A percentile compares a stretch with the other conserved stretches of the same genome.
Conservation (phyloP, 768 basidiomycete species). For the Roridomyces roridus region DNA sequence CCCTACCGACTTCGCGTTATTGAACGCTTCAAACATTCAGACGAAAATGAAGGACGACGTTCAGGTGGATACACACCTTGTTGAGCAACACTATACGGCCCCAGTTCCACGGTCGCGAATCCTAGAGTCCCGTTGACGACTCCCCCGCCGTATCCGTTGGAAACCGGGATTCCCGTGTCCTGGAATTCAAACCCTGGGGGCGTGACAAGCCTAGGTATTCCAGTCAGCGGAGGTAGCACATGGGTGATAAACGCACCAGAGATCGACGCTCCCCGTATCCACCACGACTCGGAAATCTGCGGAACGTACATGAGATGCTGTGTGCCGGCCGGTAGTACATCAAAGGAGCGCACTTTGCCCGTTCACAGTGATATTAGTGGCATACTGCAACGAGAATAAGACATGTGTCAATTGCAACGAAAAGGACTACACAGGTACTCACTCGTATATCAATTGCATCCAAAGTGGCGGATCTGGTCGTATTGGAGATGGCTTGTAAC, state of each 20-base stretch:
- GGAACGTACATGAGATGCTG: not conserved
- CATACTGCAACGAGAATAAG: not conserved
- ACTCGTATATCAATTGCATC: no score
- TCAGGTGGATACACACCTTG: not conserved
- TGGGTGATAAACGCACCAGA: not conserved
- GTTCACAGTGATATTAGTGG: not conserved
- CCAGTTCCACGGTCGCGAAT: not conserved
- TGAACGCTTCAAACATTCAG: no score
- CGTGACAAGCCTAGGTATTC: not conserved
- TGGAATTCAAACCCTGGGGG: not conserved
- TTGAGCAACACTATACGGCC: not conserved
- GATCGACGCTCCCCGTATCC: slow-evolving; percentile 8
- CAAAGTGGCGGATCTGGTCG: no score
- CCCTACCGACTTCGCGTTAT: no score
- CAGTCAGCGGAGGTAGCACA: no score
- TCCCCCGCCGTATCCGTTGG: not conserved
- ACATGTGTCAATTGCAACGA: not conserved
- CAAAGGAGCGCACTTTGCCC: not conserved
- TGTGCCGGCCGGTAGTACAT: not conserved
- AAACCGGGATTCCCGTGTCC: not conserved
- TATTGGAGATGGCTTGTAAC: no score
- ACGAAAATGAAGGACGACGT: no score
- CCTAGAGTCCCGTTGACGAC: not conserved
- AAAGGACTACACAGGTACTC: no score
- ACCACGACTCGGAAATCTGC: not conserved